phyloP scores from a whole-genome alignment of 192 early-diverging fungal genomes.

The Backusella sp. region DNA sequence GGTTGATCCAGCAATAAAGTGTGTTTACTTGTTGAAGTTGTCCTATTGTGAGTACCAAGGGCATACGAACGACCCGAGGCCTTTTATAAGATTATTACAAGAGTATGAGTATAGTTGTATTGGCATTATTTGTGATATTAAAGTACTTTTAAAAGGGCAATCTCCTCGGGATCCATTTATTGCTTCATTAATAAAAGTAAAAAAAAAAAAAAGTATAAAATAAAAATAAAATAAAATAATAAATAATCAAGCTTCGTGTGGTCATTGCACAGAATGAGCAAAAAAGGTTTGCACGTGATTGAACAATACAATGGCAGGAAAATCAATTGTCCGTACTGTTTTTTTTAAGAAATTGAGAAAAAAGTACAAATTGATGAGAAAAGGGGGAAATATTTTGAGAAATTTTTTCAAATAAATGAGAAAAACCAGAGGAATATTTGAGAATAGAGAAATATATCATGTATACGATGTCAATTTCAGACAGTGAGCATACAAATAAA shows the following conservation, averaged over 20 bases:
- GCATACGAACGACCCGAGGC: neutral
- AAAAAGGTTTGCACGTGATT: neutral
- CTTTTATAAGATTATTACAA: neutral
- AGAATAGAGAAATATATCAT: too few species aligned
- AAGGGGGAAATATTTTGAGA: too few species aligned
- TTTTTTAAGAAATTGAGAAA: too few species aligned
- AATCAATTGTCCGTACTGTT: too few species aligned
- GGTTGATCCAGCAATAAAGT: neutral
- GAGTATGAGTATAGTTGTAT: neutral
- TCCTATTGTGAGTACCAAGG: neutral
- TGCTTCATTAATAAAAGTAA: conserved; percentile 6
- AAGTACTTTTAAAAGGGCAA: conserved; percentile 6
- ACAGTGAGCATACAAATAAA: too few species aligned
- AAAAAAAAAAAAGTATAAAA: neutral
- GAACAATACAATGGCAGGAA: neutral
- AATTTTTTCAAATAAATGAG: too few species aligned
- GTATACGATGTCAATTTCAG: too few species aligned
- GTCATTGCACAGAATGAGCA: neutral
- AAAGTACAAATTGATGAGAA: too few species aligned
- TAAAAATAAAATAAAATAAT: neutral
- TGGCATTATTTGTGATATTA: neutral
- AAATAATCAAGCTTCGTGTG: neutral
- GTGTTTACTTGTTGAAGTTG: neutral
- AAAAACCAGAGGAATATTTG: too few species aligned
- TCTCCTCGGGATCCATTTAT: conserved; percentile 24